Evolutionary conservation across 2,329 filamentous ascomycete genomes (phyloP), one percentile per base, ranked within the genome.

Genomic region (Cytospora piceae): DNA sequence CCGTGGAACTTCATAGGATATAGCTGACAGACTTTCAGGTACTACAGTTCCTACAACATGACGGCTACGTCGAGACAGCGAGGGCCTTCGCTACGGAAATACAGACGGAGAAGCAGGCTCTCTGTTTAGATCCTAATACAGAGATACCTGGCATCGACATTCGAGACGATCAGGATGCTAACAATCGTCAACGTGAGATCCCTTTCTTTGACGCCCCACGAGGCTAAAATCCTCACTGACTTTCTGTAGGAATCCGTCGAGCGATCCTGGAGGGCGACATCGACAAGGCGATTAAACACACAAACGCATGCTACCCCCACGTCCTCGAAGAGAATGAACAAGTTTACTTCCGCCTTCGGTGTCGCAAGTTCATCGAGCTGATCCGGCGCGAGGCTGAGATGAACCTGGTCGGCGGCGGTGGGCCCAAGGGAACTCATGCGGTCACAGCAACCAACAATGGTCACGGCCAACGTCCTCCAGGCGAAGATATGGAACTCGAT

Each of bases 351-450:
- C 90, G 89, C 65, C 81, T 99, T 58, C 87, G 90, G 70, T 97
- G 94, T 74, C 88, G 93, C 67, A 96, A 95, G 74, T 97, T 98
- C 75, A 90, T 98, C 67, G 95, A 99, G 77, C 94, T 99, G 90
- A 93, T 96, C 72, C 86, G 91, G 51, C 86, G 85, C 65, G 89
- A 88, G 42, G 88, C 89, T 2, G 90, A 94, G 70, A 77, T 90
- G 22, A 83, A 83, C 72, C 79, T 82, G 42, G 77, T 78, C 9
- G 77, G 79, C 42, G 80, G 82, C 11, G 77, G 79, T 34, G 80
- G 82, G 11, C 71, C 75, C 5, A 83, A 82, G 71, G 77, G 71
- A 69, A 75, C 34, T 74, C 74, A 58, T 63, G 61, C 39, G 15
- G 52, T 46, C n/a, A n/a, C 22, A 17, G 31, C 61, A 3, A 46